Conservation (phyloP, 352 stramenopile genomes). For the Phytopythium chamaehyphon region DNA sequence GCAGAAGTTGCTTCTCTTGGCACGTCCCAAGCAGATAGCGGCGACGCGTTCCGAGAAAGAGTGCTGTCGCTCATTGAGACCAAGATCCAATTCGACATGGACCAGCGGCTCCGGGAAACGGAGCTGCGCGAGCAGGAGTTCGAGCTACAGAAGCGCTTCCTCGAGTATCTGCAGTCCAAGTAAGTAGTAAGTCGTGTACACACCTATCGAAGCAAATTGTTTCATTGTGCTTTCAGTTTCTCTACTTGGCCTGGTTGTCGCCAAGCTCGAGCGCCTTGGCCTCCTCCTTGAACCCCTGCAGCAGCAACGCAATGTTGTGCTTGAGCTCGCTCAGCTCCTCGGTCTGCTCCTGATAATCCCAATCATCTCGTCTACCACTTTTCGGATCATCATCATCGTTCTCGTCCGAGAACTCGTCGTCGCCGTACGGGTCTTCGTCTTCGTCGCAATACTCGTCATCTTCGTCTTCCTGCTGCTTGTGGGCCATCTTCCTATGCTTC, state of each 20-base stretch:
- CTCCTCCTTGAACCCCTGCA: constrained; percentile 55
- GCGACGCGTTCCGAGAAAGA: constrained; percentile 49
- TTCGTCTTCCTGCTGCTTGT: constrained; percentile 30
- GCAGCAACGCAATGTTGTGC: constrained; percentile 58
- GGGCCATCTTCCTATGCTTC: constrained; percentile 18
- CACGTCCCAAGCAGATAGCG: constrained; percentile 8
- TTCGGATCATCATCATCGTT: constrained; percentile 19
- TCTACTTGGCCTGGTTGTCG: constrained; percentile 20
- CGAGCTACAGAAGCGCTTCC: constrained; percentile 75
- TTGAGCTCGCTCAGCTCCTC: constrained; percentile 59
- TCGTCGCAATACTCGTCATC: constrained; percentile 19
- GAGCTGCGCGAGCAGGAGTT: constrained; percentile 78
- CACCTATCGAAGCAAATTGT: too few relatives aligned
- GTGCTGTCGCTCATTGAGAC: constrained; percentile 73
- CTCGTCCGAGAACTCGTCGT: constrained; percentile 11
- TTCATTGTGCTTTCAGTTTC: background rate
- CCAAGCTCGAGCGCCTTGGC: constrained; percentile 36
- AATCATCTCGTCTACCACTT: constrained; percentile 21
- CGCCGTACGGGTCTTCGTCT: constrained; percentile 18
- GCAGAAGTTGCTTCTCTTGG: too few relatives aligned
- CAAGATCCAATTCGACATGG: constrained; percentile 83
- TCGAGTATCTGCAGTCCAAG: constrained; percentile 82
- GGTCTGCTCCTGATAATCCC: constrained; percentile 53
- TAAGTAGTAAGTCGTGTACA: constrained; percentile 10
- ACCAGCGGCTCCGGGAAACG: constrained; percentile 70